phyloP scores from a whole-genome alignment of 1,284 basidiomycete genomes.

The Gomphus sp. region DNA sequence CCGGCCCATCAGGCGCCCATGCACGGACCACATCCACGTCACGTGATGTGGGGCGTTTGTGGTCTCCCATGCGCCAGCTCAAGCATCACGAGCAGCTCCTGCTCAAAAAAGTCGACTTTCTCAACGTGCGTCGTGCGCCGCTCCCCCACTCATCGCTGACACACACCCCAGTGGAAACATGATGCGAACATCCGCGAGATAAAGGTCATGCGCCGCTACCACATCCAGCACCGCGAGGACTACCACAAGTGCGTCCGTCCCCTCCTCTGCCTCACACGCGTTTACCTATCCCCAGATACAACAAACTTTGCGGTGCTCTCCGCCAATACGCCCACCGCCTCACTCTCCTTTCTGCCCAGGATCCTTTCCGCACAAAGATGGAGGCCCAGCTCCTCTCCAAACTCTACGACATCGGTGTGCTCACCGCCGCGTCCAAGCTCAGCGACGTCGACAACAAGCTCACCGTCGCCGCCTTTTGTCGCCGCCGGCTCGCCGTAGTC shows the following conservation, averaged over 20 bases:
- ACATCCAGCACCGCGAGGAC: slow-evolving; percentile 91
- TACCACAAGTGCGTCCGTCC: slow-evolving; percentile 71
- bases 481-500: slow-evolving; percentile 86
- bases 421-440: slow-evolving; percentile 71
- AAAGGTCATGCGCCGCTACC: slow-evolving; percentile 93
- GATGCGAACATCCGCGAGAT: slow-evolving; percentile 89
- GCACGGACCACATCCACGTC: not conserved
- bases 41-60: not conserved
- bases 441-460: slow-evolving; percentile 93
- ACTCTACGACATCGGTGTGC: slow-evolving; percentile 94
- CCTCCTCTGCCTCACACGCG: not conserved
- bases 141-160: not conserved
- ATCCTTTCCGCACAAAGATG: slow-evolving; percentile 82
- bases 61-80: slow-evolving; percentile 57
- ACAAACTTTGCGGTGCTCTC: slow-evolving; percentile 87
- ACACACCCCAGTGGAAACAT: slow-evolving; percentile 78
- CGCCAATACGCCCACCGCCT: slow-evolving; percentile 83
- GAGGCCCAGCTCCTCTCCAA: slow-evolving; percentile 87
- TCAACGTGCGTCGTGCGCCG: slow-evolving; percentile 53
- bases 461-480: slow-evolving; percentile 90
- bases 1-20: not conserved
- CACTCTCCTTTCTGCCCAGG: slow-evolving; percentile 81
- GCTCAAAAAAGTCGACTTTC: slow-evolving; percentile 91
- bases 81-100: slow-evolving; percentile 93
- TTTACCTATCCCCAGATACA: slow-evolving; percentile 55